phyloP scores from a whole-genome alignment of 495 filamentous ascomycete species.

The Articulospora tetracladia region DNA sequence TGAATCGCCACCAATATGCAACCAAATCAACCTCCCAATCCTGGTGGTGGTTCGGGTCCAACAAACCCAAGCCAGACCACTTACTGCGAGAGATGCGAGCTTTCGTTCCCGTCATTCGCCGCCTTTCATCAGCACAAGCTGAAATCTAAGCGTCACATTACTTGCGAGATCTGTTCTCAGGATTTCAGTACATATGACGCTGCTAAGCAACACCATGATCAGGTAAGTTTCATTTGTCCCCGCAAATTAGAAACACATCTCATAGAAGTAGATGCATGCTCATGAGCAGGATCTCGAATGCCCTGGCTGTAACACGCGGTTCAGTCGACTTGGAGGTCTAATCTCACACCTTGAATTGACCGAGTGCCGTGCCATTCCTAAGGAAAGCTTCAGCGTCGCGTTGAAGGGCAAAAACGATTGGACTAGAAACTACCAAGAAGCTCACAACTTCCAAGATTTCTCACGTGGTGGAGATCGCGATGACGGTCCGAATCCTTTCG shows the following conservation, averaged over 20 bases:
- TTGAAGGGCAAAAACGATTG: not conserved
- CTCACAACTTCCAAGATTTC: not conserved
- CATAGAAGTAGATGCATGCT: conserved; percentile 14
- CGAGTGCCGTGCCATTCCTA: not conserved
- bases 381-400: not conserved
- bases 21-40: not conserved
- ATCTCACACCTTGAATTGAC: conserved; percentile 16
- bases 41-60: not conserved
- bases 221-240: conserved; percentile 5
- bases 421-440: not conserved
- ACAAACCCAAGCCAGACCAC: not conserved
- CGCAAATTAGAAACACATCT: not conserved
- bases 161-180: conserved; percentile 13
- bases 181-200: conserved; percentile 17
- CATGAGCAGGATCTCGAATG: conserved; percentile 17
- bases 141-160: conserved; percentile 1
- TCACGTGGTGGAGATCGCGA: not conserved
- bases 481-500: not conserved
- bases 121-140: conserved; percentile 16
- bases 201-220: conserved; percentile 11
- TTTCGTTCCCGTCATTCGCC: conserved; percentile 1
- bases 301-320: conserved; percentile 5
- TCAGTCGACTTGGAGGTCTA: conserved; percentile 14
- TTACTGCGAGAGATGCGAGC: conserved; percentile 10
- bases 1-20: too few species aligned